A percentile compares a stretch with the other conserved stretches of the same genome.
Conservation (phyloP, 768 basidiomycete species). For the Rhodosporidiobolus sp. region DNA sequence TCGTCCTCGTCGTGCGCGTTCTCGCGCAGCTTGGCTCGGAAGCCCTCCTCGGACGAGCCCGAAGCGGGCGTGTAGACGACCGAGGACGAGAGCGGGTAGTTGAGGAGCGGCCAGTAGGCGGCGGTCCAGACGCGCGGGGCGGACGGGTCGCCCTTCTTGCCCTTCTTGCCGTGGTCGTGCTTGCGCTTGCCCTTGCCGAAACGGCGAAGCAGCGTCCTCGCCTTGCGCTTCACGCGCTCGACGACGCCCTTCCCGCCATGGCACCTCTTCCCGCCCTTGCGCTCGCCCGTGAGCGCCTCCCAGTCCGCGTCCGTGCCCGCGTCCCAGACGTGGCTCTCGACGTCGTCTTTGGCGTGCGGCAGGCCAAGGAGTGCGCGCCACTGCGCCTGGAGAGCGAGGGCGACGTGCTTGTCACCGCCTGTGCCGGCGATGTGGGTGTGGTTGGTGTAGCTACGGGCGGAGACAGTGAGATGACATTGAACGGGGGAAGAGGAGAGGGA, state of each 20-base stretch:
- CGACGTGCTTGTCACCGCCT: slow-evolving; percentile 60
- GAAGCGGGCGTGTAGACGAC: slow-evolving; percentile 2
- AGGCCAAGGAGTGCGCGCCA: slow-evolving; percentile 65
- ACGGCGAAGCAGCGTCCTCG: no score
- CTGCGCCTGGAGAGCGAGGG: slow-evolving; percentile 63
- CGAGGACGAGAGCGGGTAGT: slow-evolving; percentile 24
- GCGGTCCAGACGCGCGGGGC: slow-evolving; percentile 69
- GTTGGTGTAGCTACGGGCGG: slow-evolving; percentile 28
- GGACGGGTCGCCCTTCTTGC: slow-evolving; percentile 43
- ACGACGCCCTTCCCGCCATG: not conserved
- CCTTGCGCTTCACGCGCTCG: not conserved
- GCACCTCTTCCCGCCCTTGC: not conserved
- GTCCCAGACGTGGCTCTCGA: slow-evolving; percentile 59
- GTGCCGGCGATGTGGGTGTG: slow-evolving; percentile 67
- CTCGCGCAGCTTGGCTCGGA: slow-evolving; percentile 67
- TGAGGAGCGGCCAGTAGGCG: slow-evolving; percentile 69
- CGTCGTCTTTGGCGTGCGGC: slow-evolving; percentile 7
- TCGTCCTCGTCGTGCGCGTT: slow-evolving; percentile 66
- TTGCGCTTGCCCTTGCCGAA: not conserved
- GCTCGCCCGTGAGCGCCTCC: slow-evolving; percentile 50
- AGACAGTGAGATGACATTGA: accelerated
- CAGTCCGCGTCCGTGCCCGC: slow-evolving; percentile 69
- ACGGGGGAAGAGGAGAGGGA: not conserved
- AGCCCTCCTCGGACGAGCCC: not conserved
- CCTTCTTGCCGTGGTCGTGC: not conserved